Base-by-base conservation (phyloP, 257 asterid genomes). In the Ocimum tenuiflorum region DNA sequence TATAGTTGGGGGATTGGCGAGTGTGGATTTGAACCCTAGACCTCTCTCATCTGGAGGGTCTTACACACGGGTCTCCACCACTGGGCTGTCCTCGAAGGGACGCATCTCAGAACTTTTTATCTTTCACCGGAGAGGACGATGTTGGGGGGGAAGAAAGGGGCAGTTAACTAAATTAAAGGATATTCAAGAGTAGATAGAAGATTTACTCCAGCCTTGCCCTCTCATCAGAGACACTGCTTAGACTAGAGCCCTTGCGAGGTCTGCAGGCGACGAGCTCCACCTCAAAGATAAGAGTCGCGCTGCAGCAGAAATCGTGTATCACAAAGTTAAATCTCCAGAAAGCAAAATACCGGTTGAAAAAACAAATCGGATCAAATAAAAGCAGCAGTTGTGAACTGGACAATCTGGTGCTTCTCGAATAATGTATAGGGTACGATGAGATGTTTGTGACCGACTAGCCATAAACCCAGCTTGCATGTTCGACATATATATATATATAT, bases 201-300 rank as follows among this genome's bases (percentile, higher is more conserved):
- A 83, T 95, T 83, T 85, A 94, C 99, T 94, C 97, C 7, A 94
- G 88, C 68, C 99, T 83, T 38, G 97, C 89, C 77, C 84, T 85
- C 81, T 94, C 99, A 45, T 90, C 95, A 9, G 95, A 88, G 63
- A 63, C 95, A 63, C 95, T 88, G 87, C 97, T 76, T 49, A 88
- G 62, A 62, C 96, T 90, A 53, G 96, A 80, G 68, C 99, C 99
- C 77, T 79, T 94, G 68, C 96, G 91, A 38, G 99, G 97, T 67
- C 91, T 77, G 80, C 99, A 94, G 63, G 88, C 91, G 69, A 86
- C 91, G 86, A 94, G 76, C 86, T 94, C 99, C 73, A 94, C 87
- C 83, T 94, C 99, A 59, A 94, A 94, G 65, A 88, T 74, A 65
- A 94, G 97, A 2, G 92, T 88, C 13, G 97, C 81, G 65, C 99